Base-by-base conservation (phyloP, 2,329 filamentous ascomycete genomes). In the Neoarthrinium moseri region DNA sequence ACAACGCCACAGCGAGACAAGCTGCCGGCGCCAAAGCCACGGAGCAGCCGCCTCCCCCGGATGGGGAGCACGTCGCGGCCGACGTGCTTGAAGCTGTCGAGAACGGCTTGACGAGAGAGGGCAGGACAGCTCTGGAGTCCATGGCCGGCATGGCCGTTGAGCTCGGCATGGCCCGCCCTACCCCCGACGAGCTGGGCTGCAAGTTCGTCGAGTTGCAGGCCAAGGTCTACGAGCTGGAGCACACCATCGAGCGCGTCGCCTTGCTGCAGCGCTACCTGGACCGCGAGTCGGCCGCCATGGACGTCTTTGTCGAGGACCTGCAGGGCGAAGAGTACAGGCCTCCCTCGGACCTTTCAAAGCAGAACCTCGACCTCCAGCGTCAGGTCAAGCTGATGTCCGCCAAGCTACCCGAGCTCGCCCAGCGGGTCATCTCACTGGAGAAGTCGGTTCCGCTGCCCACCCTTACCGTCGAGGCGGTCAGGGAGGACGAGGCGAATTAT, bases 311-410 rank as follows among this genome's bases (percentile, higher is more conserved):
- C 7, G 51, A 58, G 5, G 65, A 72, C 10, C 61, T 83, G 4
- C 64, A 67, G 20, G 60, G 63, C 18, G 67, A 72, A 6, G 62
- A 63, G 12, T 86, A 80, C 56, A 73, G 78, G 13, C 76, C 80
- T 0, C 66, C 81, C 0, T 59, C 79, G 0, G 72, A 82, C 50
- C 68, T 91, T 4, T 78, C 81, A 10, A 81, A 82, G 53, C 78
- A 85, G 53, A 92, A 90, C n/a, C 74, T 84, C 4, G 86, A 94
- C 41, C 80, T 87, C 66, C 82, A 84, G 52, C 82, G 87, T 45
- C 82, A 77, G 46, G 80, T 86, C 39, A 90, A 89, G 61, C 68
- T 79, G n/a, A 71, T 89, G 29, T 69, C 75, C 12, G 69, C 81
- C 3, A 86, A 86, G 55, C 71, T 91, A 2, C 80, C 80, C 13